phyloP scores from a whole-genome alignment of 1,284 basidiomycete species.

The Apiotrichum gracile region DNA sequence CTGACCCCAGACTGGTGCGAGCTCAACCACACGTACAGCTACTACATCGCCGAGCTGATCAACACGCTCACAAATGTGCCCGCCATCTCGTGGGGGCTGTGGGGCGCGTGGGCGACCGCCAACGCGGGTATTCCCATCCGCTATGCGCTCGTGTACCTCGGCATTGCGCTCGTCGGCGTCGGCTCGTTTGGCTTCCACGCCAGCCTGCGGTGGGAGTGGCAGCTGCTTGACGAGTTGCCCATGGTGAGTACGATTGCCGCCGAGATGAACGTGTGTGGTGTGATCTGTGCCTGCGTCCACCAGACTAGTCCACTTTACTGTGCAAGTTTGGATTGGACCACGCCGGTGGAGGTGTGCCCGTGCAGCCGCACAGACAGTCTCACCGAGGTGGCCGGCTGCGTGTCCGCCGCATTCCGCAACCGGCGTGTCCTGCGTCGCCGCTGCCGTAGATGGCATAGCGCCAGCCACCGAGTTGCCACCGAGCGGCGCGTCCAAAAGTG shows the following conservation, averaged over 20 bases:
- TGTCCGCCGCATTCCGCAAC: no score
- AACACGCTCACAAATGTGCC: conserved; percentile 50
- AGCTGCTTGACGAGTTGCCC: conserved; percentile 48
- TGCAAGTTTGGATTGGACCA: no score
- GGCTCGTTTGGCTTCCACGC: conserved; percentile 46
- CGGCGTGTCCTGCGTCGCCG: no score
- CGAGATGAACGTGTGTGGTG: no score
- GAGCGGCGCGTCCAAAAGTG: no score
- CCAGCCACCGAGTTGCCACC: no score
- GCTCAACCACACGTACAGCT: conserved; percentile 41
- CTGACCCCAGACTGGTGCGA: conserved; percentile 37
- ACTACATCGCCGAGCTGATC: conserved; percentile 47
- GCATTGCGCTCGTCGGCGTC: conserved; percentile 40
- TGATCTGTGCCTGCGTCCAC: no score
- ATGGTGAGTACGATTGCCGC: conserved; percentile 48
- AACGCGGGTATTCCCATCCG: conserved; percentile 26
- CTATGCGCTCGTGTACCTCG: conserved; percentile 37
- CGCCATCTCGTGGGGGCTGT: conserved; percentile 46
- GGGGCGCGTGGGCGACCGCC: conserved; percentile 32
- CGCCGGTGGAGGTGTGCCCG: no score
- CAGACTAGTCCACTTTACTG: no score
- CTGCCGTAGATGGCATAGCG: no score
- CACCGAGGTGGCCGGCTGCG: neutral
- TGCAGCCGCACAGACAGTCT: no score
- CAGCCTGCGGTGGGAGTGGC: conserved; percentile 45